Evolutionary conservation across 768 basidiomycete species (phyloP).

Genomic region (Aureoboletus auriporus): DNA sequence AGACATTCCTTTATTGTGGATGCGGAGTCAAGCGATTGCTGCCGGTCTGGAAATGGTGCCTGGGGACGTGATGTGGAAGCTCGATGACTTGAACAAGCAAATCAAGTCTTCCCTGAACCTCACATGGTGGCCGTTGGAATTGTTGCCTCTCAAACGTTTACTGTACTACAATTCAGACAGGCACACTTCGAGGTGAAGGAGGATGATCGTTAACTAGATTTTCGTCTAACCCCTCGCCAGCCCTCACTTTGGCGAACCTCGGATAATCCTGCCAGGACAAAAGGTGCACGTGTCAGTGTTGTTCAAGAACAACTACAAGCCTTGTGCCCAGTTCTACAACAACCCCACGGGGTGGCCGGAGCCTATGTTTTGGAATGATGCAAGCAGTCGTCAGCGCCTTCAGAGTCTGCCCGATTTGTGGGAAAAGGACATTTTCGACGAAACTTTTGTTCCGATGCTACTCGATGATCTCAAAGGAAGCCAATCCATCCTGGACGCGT

Average conservation of each 20-base stretch:
- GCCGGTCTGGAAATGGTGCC: constrained; percentile 22
- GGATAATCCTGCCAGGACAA: constrained; percentile 26
- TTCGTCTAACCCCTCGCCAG: constrained; percentile 12
- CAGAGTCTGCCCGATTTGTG: constrained; percentile 15
- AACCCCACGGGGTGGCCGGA: constrained; percentile 24
- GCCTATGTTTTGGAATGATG: constrained; percentile 29
- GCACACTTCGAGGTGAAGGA: constrained; percentile 17
- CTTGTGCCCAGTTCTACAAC: constrained; percentile 20
- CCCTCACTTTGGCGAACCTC: constrained; percentile 24
- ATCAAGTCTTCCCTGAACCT: constrained; percentile 14
- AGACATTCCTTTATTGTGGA: constrained; percentile 28
- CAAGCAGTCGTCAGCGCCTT: constrained; percentile 16
- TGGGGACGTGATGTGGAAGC: constrained; percentile 26
- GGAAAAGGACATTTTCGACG: constrained; percentile 30
- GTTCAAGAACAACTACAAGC: constrained; percentile 29
- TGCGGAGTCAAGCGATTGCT: constrained; percentile 27
- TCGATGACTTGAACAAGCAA: constrained; percentile 22
- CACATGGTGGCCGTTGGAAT: constrained; percentile 23
- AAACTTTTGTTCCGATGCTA: constrained; percentile 11
- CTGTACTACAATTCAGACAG: constrained; percentile 26
- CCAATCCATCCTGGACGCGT: constrained; percentile 15
- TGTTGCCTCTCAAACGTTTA: constrained; percentile 22
- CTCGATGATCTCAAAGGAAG: constrained; percentile 16
- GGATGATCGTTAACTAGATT: neutral
- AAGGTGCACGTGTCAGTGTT: constrained; percentile 30